Evolutionary conservation across 495 filamentous ascomycete species (phyloP).

Genomic region (Talaromyces borbonicus): DNA sequence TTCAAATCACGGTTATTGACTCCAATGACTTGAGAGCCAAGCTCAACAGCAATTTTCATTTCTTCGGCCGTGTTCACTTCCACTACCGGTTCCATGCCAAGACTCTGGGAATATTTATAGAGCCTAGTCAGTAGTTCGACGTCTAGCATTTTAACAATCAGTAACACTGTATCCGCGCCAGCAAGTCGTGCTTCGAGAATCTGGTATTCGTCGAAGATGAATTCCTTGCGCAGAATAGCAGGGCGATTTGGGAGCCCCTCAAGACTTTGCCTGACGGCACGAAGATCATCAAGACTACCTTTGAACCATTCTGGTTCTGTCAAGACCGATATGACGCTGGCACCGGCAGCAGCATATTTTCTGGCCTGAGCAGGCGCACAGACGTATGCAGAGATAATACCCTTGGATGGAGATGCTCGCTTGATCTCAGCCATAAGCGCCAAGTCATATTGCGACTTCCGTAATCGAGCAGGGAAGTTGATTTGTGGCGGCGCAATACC

Average conservation of each 20-base stretch:
- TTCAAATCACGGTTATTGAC: slow-evolving; percentile 97
- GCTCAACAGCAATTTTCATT: slow-evolving; percentile 75
- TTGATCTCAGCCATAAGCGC: slow-evolving; percentile 97
- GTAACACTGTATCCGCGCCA: slow-evolving; percentile 86
- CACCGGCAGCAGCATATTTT: slow-evolving; percentile 86
- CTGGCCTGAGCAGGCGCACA: slow-evolving; percentile 85
- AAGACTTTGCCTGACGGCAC: slow-evolving; percentile 76
- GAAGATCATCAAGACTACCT: slow-evolving; percentile 88
- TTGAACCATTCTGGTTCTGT: slow-evolving; percentile 99
- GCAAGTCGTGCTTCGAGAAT: slow-evolving; percentile 91
- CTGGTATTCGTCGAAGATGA: slow-evolving; percentile 97
- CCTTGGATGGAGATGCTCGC: slow-evolving; percentile 91
- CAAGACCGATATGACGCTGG: slow-evolving; percentile 92
- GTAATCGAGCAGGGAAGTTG: slow-evolving; percentile 67
- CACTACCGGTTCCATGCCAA: slow-evolving; percentile 96
- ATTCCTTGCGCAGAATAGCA: slow-evolving; percentile 89
- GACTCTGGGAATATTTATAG: slow-evolving; percentile 76
- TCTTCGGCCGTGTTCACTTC: slow-evolving; percentile 93
- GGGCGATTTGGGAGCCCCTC: slow-evolving; percentile 86
- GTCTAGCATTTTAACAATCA: slow-evolving; percentile 98
- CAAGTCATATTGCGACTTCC: slow-evolving; percentile 68
- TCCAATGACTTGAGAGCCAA: slow-evolving; percentile 91
- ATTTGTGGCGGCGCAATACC: slow-evolving; percentile 80
- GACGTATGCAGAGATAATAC: slow-evolving; percentile 76
- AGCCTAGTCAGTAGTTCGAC: slow-evolving; percentile 61